These are phyloP conservation scores for Chrysoporthe cubensis DNA, from an alignment of 2,329 filamentous ascomycete genomes.

Conservation along the genomic window DNA sequence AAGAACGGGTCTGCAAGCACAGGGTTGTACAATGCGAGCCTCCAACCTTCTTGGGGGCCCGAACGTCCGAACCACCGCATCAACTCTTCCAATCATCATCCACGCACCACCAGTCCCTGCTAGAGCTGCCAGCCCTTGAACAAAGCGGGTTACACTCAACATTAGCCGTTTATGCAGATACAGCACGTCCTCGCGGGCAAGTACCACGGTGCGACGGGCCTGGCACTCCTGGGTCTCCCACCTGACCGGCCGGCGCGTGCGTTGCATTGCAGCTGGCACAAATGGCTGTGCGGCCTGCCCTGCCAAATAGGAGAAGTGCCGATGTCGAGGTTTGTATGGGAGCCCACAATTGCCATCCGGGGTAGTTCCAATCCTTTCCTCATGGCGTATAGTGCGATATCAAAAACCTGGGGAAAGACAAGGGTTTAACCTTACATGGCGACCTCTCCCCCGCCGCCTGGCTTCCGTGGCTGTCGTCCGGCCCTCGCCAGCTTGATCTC, in stretches of 20 bases:
- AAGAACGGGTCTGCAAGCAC: neutral
- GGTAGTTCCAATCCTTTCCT: slow-evolving; percentile 5
- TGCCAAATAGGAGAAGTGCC: slow-evolving; percentile 28
- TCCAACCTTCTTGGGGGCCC: neutral
- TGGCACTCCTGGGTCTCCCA: neutral
- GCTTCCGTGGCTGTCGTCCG: neutral
- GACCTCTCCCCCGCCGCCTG: neutral
- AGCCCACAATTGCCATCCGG: neutral
- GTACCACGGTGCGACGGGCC: neutral
- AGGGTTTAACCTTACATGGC: neutral
- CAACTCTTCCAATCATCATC: neutral
- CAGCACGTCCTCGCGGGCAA: neutral
- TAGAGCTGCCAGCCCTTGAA: neutral
- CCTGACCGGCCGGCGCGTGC: neutral
- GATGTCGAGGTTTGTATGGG: slow-evolving; percentile 1
- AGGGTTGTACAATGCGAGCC: neutral
- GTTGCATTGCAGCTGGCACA: slow-evolving; percentile 4
- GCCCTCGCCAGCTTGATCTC: slow-evolving; percentile 12
- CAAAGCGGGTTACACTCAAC: neutral
- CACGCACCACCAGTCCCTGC: neutral
- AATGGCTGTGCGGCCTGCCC: neutral
- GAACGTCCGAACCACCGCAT: neutral
- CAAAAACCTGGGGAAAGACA: slow-evolving; percentile 20
- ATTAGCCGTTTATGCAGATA: neutral
- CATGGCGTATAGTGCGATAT: neutral